A percentile compares a stretch with the other conserved stretches of the same genome.
phyloP scores from a whole-genome alignment of 768 basidiomycete genomes.

The Rossbeevera mucosa region DNA sequence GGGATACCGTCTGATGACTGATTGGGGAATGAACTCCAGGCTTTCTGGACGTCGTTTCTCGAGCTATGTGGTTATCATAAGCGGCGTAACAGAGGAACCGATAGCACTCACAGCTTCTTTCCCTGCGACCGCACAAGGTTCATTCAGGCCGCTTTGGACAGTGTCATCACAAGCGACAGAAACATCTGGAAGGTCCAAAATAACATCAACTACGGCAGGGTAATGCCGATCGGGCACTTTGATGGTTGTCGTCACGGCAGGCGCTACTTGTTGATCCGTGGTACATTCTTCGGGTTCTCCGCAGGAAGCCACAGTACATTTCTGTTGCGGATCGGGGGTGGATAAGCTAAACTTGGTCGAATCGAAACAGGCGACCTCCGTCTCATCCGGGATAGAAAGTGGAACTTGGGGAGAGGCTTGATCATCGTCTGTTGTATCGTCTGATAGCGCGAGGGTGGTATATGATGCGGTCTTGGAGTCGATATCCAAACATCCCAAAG shows the following conservation, averaged over 20 bases:
- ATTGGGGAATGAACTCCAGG: constrained; percentile 24
- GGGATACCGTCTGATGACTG: constrained; percentile 23
- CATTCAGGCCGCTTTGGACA: background rate
- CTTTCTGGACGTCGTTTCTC: constrained; percentile 17
- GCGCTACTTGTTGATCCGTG: background rate
- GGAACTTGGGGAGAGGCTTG: background rate
- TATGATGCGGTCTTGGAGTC: background rate
- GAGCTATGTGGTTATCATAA: background rate
- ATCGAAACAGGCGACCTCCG: constrained; percentile 18
- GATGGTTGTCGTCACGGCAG: background rate
- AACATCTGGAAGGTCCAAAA: background rate
- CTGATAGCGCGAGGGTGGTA: background rate
- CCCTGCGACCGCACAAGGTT: background rate
- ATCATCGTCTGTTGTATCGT: background rate
- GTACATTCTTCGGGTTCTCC: background rate
- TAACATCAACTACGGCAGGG: background rate
- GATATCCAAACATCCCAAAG: background rate
- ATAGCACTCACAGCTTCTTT: constrained; percentile 10
- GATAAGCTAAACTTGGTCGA: background rate
- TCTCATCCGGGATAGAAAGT: constrained; percentile 14
- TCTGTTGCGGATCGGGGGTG: background rate
- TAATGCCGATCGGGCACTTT: background rate
- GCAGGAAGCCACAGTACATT: background rate
- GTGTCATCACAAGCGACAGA: background rate
- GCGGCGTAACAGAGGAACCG: background rate